phyloP scores from a whole-genome alignment of 2,329 filamentous ascomycete genomes.

The Eutypa lata region DNA sequence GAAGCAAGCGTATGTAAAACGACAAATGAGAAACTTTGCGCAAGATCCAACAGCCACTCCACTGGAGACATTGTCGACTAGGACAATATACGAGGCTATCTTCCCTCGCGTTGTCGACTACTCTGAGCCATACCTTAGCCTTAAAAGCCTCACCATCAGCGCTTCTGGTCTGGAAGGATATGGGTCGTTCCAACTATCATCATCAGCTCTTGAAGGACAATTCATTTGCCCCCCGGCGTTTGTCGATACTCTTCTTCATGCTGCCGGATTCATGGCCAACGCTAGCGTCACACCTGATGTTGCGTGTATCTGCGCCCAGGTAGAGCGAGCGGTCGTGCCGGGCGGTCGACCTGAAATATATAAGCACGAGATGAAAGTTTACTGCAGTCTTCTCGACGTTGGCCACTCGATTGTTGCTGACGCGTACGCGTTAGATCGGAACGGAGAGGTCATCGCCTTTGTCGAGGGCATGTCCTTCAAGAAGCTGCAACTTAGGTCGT shows the following conservation, averaged over 20 bases:
- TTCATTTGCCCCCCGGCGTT: conserved; percentile 24
- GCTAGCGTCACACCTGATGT: conserved; percentile 19
- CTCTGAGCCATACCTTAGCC: conserved; percentile 19
- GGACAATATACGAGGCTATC: conserved; percentile 26
- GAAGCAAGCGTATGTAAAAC: conserved; percentile 6
- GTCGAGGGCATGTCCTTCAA: conserved; percentile 27
- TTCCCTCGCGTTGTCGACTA: conserved; percentile 29
- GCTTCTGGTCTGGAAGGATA: conserved; percentile 16
- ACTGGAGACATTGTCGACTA: conserved; percentile 18
- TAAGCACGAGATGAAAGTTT: conserved; percentile 18
- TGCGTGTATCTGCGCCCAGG: conserved; percentile 25
- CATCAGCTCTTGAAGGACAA: conserved; percentile 3
- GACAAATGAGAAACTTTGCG: conserved; percentile 3
- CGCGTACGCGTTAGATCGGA: conserved; percentile 19
- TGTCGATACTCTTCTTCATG: conserved; percentile 28
- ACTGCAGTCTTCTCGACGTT: conserved; percentile 24
- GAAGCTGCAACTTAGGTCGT: conserved; percentile 32
- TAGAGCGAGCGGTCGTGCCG: conserved; percentile 19
- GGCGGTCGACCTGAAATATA: conserved; percentile 5
- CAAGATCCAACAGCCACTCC: neutral
- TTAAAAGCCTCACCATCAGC: conserved; percentile 22
- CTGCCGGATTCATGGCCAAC: conserved; percentile 30
- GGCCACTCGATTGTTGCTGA: conserved; percentile 22
- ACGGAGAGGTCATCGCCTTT: conserved; percentile 18
- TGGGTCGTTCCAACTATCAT: conserved; percentile 6